Conservation (phyloP, 73 alveolate species). For the Tetrahymena thermophila region DNA sequence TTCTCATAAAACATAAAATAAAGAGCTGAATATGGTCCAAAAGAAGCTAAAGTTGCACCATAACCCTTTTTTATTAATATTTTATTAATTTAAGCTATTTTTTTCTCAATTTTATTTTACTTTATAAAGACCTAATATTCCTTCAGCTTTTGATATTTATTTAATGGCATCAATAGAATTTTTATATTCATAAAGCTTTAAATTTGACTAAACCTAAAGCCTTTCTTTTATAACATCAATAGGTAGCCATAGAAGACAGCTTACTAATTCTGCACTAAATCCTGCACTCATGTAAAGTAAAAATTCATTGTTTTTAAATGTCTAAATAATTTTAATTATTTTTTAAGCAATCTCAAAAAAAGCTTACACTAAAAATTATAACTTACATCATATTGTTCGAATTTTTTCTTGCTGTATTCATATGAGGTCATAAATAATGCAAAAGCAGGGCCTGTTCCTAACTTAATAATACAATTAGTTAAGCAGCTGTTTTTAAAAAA, state of each 20-base stretch:
- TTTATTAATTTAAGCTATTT: not conserved
- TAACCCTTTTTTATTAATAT: conserved; percentile 18
- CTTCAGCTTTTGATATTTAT: conserved; percentile 72
- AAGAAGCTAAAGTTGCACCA: conserved; percentile 87
- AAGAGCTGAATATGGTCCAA: conserved; percentile 94
- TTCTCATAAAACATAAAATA: conserved; percentile 90
- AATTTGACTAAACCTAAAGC: conserved; percentile 68
- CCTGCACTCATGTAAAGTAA: conserved; percentile 66
- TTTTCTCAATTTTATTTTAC: conserved; percentile 28
- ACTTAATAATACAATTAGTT: not conserved
- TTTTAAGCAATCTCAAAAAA: not conserved
- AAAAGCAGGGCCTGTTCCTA: conserved; percentile 45
- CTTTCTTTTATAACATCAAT: conserved; percentile 92
- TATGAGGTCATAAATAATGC: conserved; percentile 30
- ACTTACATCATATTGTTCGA: not conserved
- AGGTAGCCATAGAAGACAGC: conserved; percentile 87
- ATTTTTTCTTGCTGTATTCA: conserved; percentile 6
- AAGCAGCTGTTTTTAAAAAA: not conserved
- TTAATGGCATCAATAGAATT: conserved; percentile 68
- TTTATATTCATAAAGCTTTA: conserved; percentile 58
- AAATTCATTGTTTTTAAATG: not conserved
- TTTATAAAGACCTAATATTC: conserved; percentile 80
- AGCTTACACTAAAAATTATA: not conserved
- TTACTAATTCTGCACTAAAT: conserved; percentile 79
- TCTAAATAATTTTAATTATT: not conserved